Evolutionary conservation across 192 early-diverging fungal species (phyloP).

Genomic region (Rhizophlyctis rosea): DNA sequence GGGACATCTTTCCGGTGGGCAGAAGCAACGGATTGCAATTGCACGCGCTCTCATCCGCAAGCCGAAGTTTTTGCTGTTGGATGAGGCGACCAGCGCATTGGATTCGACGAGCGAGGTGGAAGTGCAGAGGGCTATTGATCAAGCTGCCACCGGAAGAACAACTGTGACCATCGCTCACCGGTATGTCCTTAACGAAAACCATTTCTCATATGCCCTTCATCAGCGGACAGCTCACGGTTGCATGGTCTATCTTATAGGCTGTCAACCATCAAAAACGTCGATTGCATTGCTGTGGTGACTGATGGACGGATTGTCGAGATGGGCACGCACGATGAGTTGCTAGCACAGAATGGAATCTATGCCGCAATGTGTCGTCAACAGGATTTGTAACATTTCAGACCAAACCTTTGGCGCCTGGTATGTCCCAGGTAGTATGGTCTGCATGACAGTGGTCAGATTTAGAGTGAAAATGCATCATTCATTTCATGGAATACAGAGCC

Average conservation of each 20-base stretch:
- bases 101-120: constrained; percentile 17
- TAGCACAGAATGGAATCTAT: constrained; percentile 60
- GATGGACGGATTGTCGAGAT: constrained; percentile 63
- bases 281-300: constrained; percentile 66
- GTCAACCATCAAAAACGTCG: constrained; percentile 78
- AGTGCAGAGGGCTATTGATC: constrained; percentile 18
- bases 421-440: too few species aligned
- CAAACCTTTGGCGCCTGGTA: too few species aligned
- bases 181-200: too few species aligned
- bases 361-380: constrained; percentile 31
- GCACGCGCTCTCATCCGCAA: constrained; percentile 35
- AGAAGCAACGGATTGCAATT: constrained; percentile 87
- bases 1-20: constrained; percentile 63
- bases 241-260: constrained; percentile 82
- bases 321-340: constrained; percentile 63
- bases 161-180: constrained; percentile 44
- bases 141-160: constrained; percentile 12
- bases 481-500: too few species aligned
- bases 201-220: too few species aligned
- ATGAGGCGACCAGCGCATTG: constrained; percentile 21
- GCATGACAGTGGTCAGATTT: too few species aligned
- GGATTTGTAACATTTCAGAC: constrained; percentile 47
- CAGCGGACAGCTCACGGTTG: too few species aligned
- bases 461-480: too few species aligned
- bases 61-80: constrained; percentile 23